Evolutionary conservation across 352 stramenopile species (phyloP).

Genomic region (Phytophthora chlamydospora): DNA sequence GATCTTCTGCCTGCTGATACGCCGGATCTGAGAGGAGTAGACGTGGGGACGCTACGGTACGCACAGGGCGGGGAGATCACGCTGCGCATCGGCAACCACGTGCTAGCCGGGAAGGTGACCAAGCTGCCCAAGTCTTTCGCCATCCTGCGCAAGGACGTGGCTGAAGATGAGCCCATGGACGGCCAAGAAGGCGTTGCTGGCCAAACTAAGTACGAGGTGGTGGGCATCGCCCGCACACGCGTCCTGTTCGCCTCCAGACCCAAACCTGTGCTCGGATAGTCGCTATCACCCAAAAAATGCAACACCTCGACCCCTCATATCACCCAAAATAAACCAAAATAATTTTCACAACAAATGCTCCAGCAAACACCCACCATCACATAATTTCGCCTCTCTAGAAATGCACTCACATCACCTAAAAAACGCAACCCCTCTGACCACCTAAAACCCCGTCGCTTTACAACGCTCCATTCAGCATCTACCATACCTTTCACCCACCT

Average conservation of each 20-base stretch:
- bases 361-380: too few relatives aligned
- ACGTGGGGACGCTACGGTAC: conserved; percentile 77
- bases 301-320: too few relatives aligned
- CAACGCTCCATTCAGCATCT: too few relatives aligned
- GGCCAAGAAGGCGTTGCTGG: background rate
- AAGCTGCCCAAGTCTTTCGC: conserved; percentile 80
- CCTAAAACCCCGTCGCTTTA: too few relatives aligned
- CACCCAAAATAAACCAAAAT: too few relatives aligned
- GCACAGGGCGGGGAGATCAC: conserved; percentile 61
- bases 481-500: too few relatives aligned
- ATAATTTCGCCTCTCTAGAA: too few relatives aligned
- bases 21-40: conserved; percentile 43
- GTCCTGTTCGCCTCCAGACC: conserved; percentile 78
- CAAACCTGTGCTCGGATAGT: conserved; percentile 70
- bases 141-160: conserved; percentile 63
- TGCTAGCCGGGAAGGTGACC: conserved; percentile 72
- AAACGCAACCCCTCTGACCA: too few relatives aligned
- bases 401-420: too few relatives aligned
- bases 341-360: too few relatives aligned
- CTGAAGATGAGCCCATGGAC: conserved; percentile 7
- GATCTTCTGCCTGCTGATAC: conserved; percentile 54
- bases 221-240: conserved; percentile 81
- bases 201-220: conserved; percentile 65
- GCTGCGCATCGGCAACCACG: conserved; percentile 85
- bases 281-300: too few relatives aligned